Base-by-base conservation (phyloP, 257 asterid genomes). In the Salvia rosmarinus region DNA sequence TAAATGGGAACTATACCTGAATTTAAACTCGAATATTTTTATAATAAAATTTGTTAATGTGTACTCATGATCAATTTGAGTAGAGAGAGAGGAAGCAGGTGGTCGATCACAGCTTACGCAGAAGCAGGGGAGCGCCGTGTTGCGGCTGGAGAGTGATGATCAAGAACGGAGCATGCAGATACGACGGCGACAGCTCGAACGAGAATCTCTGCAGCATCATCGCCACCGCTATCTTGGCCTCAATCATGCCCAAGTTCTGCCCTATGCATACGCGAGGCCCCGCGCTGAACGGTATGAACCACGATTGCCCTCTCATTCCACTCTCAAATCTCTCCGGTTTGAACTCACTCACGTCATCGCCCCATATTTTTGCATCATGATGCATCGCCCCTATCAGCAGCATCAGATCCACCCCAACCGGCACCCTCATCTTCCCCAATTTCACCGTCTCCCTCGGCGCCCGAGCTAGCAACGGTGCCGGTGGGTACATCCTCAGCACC, bases 71-170 rank as follows among this genome's bases (percentile, higher is more conserved):
- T n/a, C n/a, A n/a, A n/a, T n/a, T n/a, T n/a, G n/a, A n/a, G n/a
- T n/a, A n/a, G n/a, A n/a, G n/a, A n/a, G n/a, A n/a, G n/a, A n/a
- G n/a, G n/a, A n/a, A n/a, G n/a, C n/a, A n/a, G n/a, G n/a, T n/a
- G n/a, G n/a, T n/a, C n/a, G n/a, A n/a, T n/a, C n/a, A n/a, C n/a
- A n/a, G n/a, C n/a, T n/a, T n/a, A n/a, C 70, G 80, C 65, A 85
- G 30, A 49, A 80, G 42, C 28, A 85, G 13, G 2, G 76, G 43
- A 55, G 75, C 90, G 4, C 85, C 90, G 42, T 67, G 51, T 65
- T 85, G 85, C 2, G 90, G 90, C 43, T 76, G 85, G 40, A 85
- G 83, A 16, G 87, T 85, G 52, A 82, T 20, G n/a, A 82, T 58
- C 1, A 71, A 34, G 56, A 75, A 78, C 0, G 87, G 87, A 63